A percentile compares a stretch with the other conserved stretches of the same genome.
phyloP scores from a whole-genome alignment of 2,329 filamentous ascomycete genomes.

The Cadophora sp. region DNA sequence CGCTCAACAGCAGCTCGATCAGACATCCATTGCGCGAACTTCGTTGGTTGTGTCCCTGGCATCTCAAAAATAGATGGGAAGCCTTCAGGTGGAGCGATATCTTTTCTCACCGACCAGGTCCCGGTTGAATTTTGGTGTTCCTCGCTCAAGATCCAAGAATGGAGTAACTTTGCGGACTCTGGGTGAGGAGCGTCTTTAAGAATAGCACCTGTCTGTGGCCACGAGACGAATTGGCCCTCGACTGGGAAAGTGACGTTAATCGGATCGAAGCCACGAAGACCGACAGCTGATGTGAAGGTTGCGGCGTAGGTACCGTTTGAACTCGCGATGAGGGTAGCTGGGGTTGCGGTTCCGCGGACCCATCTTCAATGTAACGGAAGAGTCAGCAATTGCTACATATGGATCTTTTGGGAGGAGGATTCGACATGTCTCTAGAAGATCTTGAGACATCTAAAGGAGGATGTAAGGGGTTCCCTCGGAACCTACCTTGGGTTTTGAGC shows the following conservation, averaged over 20 bases:
- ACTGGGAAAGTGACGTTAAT: conserved; percentile 10
- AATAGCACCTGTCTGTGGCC: conserved; percentile 57
- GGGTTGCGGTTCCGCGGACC: conserved; percentile 58
- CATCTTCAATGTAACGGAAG: no score
- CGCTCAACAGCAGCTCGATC: conserved; percentile 48
- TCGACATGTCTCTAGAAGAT: no score
- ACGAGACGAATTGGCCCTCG: conserved; percentile 52
- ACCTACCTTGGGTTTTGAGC: conserved; percentile 53
- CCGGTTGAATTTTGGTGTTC: conserved; percentile 48
- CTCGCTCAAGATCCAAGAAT: conserved; percentile 52
- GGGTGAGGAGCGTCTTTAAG: conserved; percentile 55
- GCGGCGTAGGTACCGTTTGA: conserved; percentile 44
- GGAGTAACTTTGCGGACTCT: conserved; percentile 57
- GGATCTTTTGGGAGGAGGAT: no score
- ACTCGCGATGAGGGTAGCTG: conserved; percentile 44
- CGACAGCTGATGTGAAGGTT: conserved; percentile 45
- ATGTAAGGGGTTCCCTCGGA: no score
- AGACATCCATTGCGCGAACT: conserved; percentile 47
- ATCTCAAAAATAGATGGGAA: conserved; percentile 43
- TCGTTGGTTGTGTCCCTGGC: conserved; percentile 42
- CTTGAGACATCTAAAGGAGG: no score
- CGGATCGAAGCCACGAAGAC: not conserved
- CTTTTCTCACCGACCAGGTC: conserved; percentile 43
- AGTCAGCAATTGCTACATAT: no score
- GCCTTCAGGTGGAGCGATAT: conserved; percentile 38